Evolutionary conservation across 495 filamentous ascomycete genomes (phyloP).

Genomic region (Penicillium roqueforti): DNA sequence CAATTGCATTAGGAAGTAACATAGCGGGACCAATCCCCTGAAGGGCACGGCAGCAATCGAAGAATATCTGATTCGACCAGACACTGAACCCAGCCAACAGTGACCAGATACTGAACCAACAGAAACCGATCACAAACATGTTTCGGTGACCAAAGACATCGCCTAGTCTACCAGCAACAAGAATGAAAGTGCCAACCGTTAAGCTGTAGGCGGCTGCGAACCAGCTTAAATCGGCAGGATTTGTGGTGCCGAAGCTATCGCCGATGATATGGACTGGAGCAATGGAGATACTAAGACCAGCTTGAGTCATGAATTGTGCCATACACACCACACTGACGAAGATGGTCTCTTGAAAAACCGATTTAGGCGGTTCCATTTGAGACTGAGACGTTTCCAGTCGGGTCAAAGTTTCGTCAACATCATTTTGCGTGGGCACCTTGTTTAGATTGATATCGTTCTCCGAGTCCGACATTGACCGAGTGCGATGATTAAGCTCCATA

Average conservation of each 20-base stretch:
- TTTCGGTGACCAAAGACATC: constrained; percentile 61
- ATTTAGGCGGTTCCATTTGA: background rate
- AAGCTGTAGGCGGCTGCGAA: constrained; percentile 46
- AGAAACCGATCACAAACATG: constrained; percentile 54
- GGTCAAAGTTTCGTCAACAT: background rate
- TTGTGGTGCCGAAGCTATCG: constrained; percentile 10
- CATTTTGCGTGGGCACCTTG: background rate
- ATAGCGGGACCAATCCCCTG: constrained; percentile 24
- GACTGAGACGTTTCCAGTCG: background rate
- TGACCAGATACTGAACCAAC: constrained; percentile 60
- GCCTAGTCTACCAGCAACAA: constrained; percentile 59
- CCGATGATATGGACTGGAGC: constrained; percentile 2
- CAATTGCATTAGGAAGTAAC: constrained; percentile 24
- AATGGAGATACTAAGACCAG: too few species aligned
- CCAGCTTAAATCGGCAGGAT: constrained; percentile 39
- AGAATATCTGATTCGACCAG: constrained; percentile 31
- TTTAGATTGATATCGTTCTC: background rate
- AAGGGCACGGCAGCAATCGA: constrained; percentile 17
- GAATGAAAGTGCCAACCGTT: constrained; percentile 61
- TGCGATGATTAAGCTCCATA: too few species aligned
- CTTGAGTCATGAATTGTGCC: too few species aligned
- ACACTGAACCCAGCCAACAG: constrained; percentile 49
- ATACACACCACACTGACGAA: too few species aligned
- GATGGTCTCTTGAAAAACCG: too few species aligned
- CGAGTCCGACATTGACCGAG: background rate